Conservation (phyloP, 2,329 filamentous ascomycete genomes). For the Lecanicillium sp. region DNA sequence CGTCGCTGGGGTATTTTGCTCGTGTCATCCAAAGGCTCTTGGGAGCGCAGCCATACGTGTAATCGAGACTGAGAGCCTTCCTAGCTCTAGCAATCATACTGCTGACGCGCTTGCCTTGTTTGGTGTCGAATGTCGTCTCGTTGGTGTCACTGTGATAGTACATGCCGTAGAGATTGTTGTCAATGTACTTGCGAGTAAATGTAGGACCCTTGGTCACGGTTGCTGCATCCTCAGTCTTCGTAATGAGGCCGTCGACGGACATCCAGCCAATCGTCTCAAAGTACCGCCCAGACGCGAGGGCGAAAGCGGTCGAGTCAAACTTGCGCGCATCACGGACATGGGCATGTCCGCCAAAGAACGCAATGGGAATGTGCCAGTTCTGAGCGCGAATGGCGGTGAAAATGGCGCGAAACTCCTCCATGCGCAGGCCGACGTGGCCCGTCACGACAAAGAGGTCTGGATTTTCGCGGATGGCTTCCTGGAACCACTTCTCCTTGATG, state of each 20-base stretch:
- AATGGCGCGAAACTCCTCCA: constrained; percentile 69
- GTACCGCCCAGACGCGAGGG: constrained; percentile 81
- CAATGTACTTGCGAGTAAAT: constrained; percentile 80
- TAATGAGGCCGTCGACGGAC: constrained; percentile 63
- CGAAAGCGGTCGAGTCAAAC: constrained; percentile 72
- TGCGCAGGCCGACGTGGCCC: constrained; percentile 78
- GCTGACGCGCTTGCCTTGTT: constrained; percentile 65
- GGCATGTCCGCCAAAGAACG: constrained; percentile 84
- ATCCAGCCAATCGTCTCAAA: constrained; percentile 94
- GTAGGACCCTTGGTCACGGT: constrained; percentile 33
- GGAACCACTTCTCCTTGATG: constrained; percentile 82
- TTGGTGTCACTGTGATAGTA: constrained; percentile 73
- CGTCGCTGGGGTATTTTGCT: constrained; percentile 61
- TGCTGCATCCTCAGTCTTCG: constrained; percentile 15
- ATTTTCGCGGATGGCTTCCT: constrained; percentile 73
- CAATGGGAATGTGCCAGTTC: constrained; percentile 77
- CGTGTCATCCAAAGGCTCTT: constrained; percentile 75
- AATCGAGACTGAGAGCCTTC: constrained; percentile 62
- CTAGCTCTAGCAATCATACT: constrained; percentile 62
- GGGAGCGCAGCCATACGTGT: constrained; percentile 76
- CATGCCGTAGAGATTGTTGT: constrained; percentile 84
- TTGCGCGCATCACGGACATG: constrained; percentile 80
- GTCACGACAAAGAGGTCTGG: constrained; percentile 81
- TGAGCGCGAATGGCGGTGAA: constrained; percentile 70
- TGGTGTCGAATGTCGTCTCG: constrained; percentile 64